Base-by-base conservation (phyloP, 495 filamentous ascomycete genomes). In the Daldinia vernicosa region DNA sequence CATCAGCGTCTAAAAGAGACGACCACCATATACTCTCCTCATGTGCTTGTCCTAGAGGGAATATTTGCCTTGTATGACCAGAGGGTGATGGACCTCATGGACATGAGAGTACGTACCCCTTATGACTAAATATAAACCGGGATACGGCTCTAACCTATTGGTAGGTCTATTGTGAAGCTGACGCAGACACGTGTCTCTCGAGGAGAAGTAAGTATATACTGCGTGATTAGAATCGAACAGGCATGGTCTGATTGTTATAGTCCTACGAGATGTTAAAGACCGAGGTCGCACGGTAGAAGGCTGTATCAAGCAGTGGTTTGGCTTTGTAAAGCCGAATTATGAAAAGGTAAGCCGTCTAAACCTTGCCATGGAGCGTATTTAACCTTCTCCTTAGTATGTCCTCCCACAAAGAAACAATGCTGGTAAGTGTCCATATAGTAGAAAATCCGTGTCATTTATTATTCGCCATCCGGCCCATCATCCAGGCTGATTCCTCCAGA, bases 251-350 rank as follows among this genome's bases (percentile, higher is more conserved):
- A 17, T 8, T 62, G 14, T 7, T 53, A 6, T 55, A 97, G 93
- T 97, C 67, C 78, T 94, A 40, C 91, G 94, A 72, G 94, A 98
- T 81, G 91, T 97, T 15, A 86, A 84, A 68, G 91, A 96, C 72
- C 85, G 94, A 72, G 93, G 92, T 7, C 85, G 94, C 60, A 93
- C 96, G 66, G 89, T 98, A 63, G 92, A 97, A 69, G 95, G 95
- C 40, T 94, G 94, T 74, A 94, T 98, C 74, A 98, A 98, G 79
- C 95, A 99, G 79, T 99, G 95, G 95, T 97, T 97, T 76, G 78
- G 78, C 37, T 99, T 90, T 79, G 95, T 99, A 7, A 99, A 99
- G 79, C 95, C 95, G 4, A 98, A 97, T 66, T 98, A 94, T 71
- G 91, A 93, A 63, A 85, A 84, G 76, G 83, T 79, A 76, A 61